Evolutionary conservation across 169 alveolate genomes (phyloP), one percentile per base, ranked within the genome.

Genomic region (Plasmodium chabaudi): DNA sequence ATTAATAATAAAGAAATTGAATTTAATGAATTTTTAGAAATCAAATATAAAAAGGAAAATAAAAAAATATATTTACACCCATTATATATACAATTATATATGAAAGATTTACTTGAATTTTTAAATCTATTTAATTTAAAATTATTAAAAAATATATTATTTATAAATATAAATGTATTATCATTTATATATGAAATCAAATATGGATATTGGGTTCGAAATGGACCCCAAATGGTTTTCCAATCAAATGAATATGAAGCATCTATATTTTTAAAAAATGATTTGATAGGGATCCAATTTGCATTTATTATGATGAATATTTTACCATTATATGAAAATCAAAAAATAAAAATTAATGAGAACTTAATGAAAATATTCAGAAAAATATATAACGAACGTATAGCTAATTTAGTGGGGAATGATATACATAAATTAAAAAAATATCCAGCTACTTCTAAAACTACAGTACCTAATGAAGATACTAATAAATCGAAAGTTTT

Each of bases 161-260:
- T 44, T 82, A 61, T 82, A n/a, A 82, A 65, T 56, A 44, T 82
- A 5, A 42, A 82, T 44, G 53, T 69, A 12, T 13, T 82, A 46
- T 17, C 65, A n/a, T 82, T 82, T 56, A 55, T 82, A 27, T 82
- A 56, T 82, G 90, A 82, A 56, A 82, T 82, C 19, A 82, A 82
- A 56, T 65, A 82, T 47, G 90, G 90, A 5, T 82, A 82, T 7
- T 82, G 90, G 90, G 90, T 82, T 34, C 56, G 90, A 9, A 82
- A 69, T 49, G 90, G 90, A 9, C 84, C 84, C 9, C 84, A 65
- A 27, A 82, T 82, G 84, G 44, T 51, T 13, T 68, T 68, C 15
- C 90, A 82, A 34, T 82, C 57, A 21, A 59, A 19, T 9, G 82
- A 82, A 15, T 82, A 69, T 25, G 90, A 82, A 55, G 42, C 19